These are phyloP conservation scores for Talinum fruticosum DNA, from an alignment of 148 eudicot species.

Conservation along the genomic window DNA sequence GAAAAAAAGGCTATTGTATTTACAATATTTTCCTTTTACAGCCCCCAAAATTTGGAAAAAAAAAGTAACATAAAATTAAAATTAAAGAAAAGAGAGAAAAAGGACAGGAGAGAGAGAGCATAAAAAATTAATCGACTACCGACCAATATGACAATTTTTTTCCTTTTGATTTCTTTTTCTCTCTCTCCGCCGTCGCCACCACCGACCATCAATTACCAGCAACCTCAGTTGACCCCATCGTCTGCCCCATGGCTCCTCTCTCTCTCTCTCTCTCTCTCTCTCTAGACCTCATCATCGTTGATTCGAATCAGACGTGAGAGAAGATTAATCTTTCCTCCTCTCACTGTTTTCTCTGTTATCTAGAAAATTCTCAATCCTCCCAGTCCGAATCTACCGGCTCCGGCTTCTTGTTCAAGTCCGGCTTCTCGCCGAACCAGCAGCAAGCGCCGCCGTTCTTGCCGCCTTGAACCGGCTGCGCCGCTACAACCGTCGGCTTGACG, in stretches of 20 bases:
- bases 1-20: conserved; percentile 20
- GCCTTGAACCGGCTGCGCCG: neutral
- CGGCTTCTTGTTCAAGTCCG: conserved; percentile 81
- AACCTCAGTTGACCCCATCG: neutral
- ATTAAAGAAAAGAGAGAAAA: neutral
- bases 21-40: conserved; percentile 35
- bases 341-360: neutral
- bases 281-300: neutral
- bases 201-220: conserved; percentile 19
- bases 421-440: conserved; percentile 45
- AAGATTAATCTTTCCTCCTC: conserved; percentile 14
- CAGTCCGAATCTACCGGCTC: conserved; percentile 62
- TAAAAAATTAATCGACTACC: conserved; percentile 4
- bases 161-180: neutral
- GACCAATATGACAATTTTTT: conserved; percentile 14
- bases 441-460: neutral
- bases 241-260: neutral
- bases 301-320: neutral
- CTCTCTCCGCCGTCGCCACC: conserved; percentile 15
- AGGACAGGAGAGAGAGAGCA: neutral
- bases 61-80: neutral
- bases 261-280: neutral
- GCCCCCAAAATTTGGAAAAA: conserved; percentile 21
- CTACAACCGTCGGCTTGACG: neutral
- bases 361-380: conserved; percentile 18